Conservation (phyloP, 202 grass and related monocot genomes). For the Zoysia matrella region DNA sequence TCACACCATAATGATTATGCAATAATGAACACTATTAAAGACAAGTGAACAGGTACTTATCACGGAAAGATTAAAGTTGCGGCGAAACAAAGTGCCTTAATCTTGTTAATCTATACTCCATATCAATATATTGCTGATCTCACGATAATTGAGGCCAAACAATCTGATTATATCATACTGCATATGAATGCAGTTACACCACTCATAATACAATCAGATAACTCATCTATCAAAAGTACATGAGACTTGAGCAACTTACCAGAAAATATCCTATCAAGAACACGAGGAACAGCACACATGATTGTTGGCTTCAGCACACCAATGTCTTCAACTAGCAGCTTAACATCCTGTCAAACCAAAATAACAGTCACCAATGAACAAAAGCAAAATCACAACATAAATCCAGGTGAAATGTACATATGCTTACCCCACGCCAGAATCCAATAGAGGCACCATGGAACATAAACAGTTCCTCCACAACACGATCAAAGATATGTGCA, state of each 20-base stretch:
- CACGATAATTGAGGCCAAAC: neutral
- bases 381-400: slow-evolving; percentile 13
- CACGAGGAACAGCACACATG: slow-evolving; percentile 95
- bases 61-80: slow-evolving; percentile 1
- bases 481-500: slow-evolving; percentile 96
- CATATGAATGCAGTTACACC: slow-evolving; percentile 1
- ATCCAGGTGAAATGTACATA: slow-evolving; percentile 22
- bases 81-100: neutral
- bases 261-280: slow-evolving; percentile 95
- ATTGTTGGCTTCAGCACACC: slow-evolving; percentile 86
- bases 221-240: slow-evolving; percentile 16
- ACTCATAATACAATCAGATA: slow-evolving; percentile 29
- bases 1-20: slow-evolving; percentile 19
- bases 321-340: slow-evolving; percentile 90
- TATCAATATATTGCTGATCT: neutral
- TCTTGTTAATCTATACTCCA: neutral
- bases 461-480: slow-evolving; percentile 95
- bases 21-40: slow-evolving; percentile 9
- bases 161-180: neutral
- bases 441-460: slow-evolving; percentile 94
- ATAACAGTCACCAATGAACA: slow-evolving; percentile 34
- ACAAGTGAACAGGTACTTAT: neutral
- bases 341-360: slow-evolving; percentile 74
- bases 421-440: slow-evolving; percentile 95
- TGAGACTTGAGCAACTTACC: slow-evolving; percentile 44